These are phyloP conservation scores for Trametes polyzona DNA, from an alignment of 1,284 basidiomycete species.

Conservation along the genomic window DNA sequence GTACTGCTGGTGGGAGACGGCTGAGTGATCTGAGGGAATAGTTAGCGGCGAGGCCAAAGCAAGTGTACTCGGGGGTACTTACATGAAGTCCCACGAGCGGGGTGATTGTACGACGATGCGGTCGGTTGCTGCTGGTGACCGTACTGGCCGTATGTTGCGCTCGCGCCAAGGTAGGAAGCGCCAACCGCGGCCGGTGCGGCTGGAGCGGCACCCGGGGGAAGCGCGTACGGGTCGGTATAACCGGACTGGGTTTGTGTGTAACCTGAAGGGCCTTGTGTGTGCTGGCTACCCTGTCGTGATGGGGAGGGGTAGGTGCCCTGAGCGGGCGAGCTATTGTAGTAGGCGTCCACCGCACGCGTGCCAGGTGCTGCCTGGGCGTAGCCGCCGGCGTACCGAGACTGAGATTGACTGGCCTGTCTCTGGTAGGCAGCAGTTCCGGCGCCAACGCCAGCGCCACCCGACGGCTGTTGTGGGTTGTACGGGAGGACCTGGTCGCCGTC, in stretches of 20 bases:
- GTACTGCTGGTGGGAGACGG: slow-evolving; percentile 53
- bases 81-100: slow-evolving; percentile 60
- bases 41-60: not conserved
- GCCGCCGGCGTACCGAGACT: slow-evolving; percentile 47
- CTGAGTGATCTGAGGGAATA: slow-evolving; percentile 49
- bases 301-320: slow-evolving; percentile 49
- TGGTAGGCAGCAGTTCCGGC: slow-evolving; percentile 31
- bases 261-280: slow-evolving; percentile 42
- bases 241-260: slow-evolving; percentile 28
- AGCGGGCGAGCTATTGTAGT: slow-evolving; percentile 51
- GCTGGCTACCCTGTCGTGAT: slow-evolving; percentile 46
- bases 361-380: slow-evolving; percentile 68
- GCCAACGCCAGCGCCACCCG: slow-evolving; percentile 28
- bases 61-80: slow-evolving; percentile 30
- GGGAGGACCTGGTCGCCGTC: slow-evolving; percentile 57
- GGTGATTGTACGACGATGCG: slow-evolving; percentile 54
- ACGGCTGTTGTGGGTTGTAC: slow-evolving; percentile 23
- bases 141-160: slow-evolving; percentile 24
- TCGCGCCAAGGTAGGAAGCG: slow-evolving; percentile 19
- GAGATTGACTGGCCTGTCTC: slow-evolving; percentile 36
- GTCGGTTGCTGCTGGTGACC: slow-evolving; percentile 37
- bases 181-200: slow-evolving; percentile 29
- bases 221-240: slow-evolving; percentile 33
- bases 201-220: slow-evolving; percentile 20
- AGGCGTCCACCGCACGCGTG: slow-evolving; percentile 73